Evolutionary conservation across 768 basidiomycete species (phyloP).

Genomic region (Mycena galericulata): DNA sequence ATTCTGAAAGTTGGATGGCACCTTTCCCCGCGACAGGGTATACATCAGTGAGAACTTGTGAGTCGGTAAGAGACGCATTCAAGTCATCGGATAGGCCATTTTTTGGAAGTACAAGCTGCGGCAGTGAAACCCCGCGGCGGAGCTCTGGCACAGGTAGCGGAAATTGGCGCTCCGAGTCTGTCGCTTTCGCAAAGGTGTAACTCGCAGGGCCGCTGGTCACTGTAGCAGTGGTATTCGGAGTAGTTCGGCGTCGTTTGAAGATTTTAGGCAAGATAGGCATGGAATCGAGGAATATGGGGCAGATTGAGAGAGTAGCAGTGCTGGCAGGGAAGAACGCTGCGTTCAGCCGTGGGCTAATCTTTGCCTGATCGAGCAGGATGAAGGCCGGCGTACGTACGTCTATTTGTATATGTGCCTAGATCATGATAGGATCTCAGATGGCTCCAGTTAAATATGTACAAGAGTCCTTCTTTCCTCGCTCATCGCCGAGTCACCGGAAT

Average conservation of each 20-base stretch:
- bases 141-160: conserved; percentile 10
- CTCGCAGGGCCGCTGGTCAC: background rate
- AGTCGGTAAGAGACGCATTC: background rate
- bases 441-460: too few species aligned
- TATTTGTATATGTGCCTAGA: too few species aligned
- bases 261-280: conserved; percentile 19
- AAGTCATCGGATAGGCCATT: background rate
- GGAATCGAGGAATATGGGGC: background rate
- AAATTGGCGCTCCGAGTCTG: background rate
- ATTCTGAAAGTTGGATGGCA: background rate
- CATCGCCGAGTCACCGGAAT: too few species aligned
- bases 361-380: too few species aligned
- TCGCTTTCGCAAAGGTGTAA: background rate
- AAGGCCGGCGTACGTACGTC: too few species aligned
- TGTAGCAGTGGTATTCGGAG: conserved; percentile 3
- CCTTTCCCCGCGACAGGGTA: background rate
- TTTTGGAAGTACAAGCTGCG: background rate
- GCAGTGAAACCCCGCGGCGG: conserved; percentile 11
- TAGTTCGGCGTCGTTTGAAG: conserved; percentile 23
- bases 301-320: background rate
- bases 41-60: background rate
- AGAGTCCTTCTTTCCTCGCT: too few species aligned
- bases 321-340: too few species aligned
- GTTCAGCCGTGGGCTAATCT: too few species aligned
- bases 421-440: too few species aligned